Evolutionary conservation across 169 alveolate genomes (phyloP).

Genomic region (Eimeria acervulina): DNA sequence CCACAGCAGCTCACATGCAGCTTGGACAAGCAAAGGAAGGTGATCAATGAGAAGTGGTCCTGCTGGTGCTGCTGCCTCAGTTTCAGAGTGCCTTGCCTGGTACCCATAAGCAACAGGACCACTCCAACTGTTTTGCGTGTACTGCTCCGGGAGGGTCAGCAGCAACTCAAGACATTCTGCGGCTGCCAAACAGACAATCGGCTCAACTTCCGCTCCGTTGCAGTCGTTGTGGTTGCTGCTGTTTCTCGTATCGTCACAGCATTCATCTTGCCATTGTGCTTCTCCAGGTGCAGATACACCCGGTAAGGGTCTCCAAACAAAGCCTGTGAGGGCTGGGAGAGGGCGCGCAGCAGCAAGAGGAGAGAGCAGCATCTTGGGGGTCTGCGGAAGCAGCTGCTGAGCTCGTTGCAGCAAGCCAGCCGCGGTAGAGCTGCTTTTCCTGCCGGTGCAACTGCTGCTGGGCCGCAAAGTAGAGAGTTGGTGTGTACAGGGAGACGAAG

Average conservation of each 20-base stretch:
- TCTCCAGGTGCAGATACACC: constrained; percentile 35
- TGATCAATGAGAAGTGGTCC: background rate
- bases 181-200: constrained; percentile 43
- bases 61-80: background rate
- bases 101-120: background rate
- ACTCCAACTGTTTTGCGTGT: background rate
- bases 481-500: background rate
- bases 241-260: background rate
- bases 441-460: constrained; percentile 53
- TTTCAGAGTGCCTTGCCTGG: background rate
- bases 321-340: constrained; percentile 69
- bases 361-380: constrained; percentile 17
- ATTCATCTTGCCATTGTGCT: background rate
- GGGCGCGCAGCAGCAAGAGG: constrained; percentile 64
- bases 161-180: constrained; percentile 67
- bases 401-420: constrained; percentile 21
- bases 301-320: constrained; percentile 62
- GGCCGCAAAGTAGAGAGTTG: constrained; percentile 16
- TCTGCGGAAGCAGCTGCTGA: constrained; percentile 69
- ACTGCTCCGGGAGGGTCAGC: constrained; percentile 60
- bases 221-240: background rate
- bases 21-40: constrained; percentile 20
- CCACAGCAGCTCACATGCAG: constrained; percentile 58
- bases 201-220: constrained; percentile 20
- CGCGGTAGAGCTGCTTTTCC: background rate